These are phyloP conservation scores for Ormosia semicastrata DNA, from an alignment of 306 rosid species.

Conservation along the genomic window DNA sequence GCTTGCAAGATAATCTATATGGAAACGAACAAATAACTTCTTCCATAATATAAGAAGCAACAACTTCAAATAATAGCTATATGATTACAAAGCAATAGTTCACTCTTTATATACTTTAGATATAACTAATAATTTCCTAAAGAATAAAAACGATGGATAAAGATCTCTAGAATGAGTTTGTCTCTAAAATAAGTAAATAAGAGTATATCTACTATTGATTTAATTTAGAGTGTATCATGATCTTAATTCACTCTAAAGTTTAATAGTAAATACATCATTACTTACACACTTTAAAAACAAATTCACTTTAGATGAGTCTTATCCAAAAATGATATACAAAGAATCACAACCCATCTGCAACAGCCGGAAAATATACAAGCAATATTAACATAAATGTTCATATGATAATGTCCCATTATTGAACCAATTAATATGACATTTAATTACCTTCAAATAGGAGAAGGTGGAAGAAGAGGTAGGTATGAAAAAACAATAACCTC, in stretches of 20 bases:
- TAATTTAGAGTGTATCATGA: too few relatives aligned
- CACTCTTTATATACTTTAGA: not conserved
- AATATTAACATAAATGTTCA: not conserved
- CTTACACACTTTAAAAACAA: too few relatives aligned
- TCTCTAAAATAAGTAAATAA: too few relatives aligned
- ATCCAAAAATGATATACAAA: not conserved
- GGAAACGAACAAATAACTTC: not conserved
- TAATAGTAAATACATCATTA: too few relatives aligned
- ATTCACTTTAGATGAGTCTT: too few relatives aligned
- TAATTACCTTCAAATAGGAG: constrained; percentile 4
- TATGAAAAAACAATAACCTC: constrained; percentile 33
- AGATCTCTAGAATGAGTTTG: too few relatives aligned
- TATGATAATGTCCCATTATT: not conserved
- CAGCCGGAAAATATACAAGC: constrained; percentile 7
- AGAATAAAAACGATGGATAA: not conserved
- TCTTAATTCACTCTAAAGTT: too few relatives aligned
- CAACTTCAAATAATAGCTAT: not conserved
- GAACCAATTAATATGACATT: not conserved
- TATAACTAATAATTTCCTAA: not conserved
- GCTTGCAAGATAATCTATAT: too few relatives aligned
- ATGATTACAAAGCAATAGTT: not conserved
- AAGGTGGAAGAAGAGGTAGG: constrained; percentile 24
- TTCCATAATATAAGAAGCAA: not conserved
- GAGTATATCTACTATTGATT: too few relatives aligned
- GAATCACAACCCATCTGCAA: not conserved